A percentile compares a stretch with the other conserved stretches of the same genome.
phyloP scores from a whole-genome alignment of 2,329 filamentous ascomycete species.

The Colletotrichum viniferum region DNA sequence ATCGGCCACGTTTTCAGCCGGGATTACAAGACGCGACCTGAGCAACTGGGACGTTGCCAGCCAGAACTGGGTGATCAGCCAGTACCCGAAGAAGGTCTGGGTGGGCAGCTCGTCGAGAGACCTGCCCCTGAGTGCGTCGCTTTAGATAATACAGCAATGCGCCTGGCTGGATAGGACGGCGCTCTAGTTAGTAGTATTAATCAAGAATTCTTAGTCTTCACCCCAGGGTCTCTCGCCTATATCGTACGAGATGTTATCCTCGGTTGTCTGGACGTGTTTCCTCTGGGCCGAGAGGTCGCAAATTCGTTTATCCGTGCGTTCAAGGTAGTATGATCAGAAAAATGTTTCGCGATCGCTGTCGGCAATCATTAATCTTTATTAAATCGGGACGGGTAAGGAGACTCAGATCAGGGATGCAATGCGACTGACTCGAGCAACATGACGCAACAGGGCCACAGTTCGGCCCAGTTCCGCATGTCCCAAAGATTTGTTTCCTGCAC shows the following conservation, averaged over 20 bases:
- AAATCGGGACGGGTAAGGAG: not conserved
- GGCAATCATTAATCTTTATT: not conserved
- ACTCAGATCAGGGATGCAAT: not conserved
- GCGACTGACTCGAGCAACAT: conserved; percentile 6
- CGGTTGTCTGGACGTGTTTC: not conserved
- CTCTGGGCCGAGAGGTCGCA: not conserved
- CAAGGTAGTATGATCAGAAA: not conserved
- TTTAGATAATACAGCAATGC: conserved; percentile 5
- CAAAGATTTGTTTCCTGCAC: not conserved
- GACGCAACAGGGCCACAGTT: conserved; percentile 16
- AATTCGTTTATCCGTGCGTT: not conserved
- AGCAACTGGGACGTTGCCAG: conserved; percentile 80
- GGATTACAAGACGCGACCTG: conserved; percentile 79
- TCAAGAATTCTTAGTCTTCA: not conserved
- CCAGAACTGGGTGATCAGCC: conserved; percentile 84
- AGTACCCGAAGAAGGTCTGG: conserved; percentile 55
- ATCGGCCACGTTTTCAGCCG: conserved; percentile 67
- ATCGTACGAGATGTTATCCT: not conserved
- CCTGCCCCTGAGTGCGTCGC: conserved; percentile 47
- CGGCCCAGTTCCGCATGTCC: not conserved
- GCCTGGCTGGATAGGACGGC: not conserved
- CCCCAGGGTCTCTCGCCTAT: too few relatives aligned
- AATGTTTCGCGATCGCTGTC: not conserved
- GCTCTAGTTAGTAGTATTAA: not conserved
- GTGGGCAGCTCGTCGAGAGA: conserved; percentile 62